Evolutionary conservation across 2,329 filamentous ascomycete genomes (phyloP), one percentile per base, ranked within the genome.

Genomic region (Dactylellina cionopaga): DNA sequence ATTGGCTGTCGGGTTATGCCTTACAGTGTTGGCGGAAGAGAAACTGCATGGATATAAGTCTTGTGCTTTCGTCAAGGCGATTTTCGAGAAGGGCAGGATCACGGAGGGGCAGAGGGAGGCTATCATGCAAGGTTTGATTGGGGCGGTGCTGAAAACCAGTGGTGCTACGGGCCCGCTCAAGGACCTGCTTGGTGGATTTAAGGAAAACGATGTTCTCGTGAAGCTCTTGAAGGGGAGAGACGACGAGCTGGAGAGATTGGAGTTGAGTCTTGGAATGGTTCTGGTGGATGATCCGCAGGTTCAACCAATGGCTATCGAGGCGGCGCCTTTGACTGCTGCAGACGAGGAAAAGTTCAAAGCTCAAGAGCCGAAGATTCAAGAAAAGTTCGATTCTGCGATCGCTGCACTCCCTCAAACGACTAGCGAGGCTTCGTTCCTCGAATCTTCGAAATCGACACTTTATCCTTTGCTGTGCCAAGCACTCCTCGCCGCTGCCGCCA

Each of bases 191-290:
- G 88, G 91, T 54, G 82, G 83, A 3, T 83, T 93, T 58, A 88
- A 86, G 3, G 87, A 89, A 73, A 82, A 83, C 5, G 74, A 73
- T 13, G 60, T 66, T 6, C 37, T 83, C 85, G 6, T 85, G 85
- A 27, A 83, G 84, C 37, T 89, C 2, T 85, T 94, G 35, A 83
- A 87, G 33, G 86, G 89, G 39, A 85, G 87, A 5, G 86, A 89
- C 10, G 84, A 92, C 70, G 89, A 95, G 77, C 85, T 95, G 44
- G 87, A 92, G 71, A 85, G 88, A 49, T 81, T 95, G 15, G 91
- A 95, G 80, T 85, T 91, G 81, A 89, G 87, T 75, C 83, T 96
- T 17, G 89, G 91, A 62, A 86, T 89, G 6, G 86, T 88, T 7
- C 86, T 93, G 72, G 86, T 89, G 39, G 85, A 85, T 76, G 79